Evolutionary conservation across 805 yeast genomes (phyloP), one percentile per base, ranked within the genome.

Genomic region (Yamadazyma laniorum): DNA sequence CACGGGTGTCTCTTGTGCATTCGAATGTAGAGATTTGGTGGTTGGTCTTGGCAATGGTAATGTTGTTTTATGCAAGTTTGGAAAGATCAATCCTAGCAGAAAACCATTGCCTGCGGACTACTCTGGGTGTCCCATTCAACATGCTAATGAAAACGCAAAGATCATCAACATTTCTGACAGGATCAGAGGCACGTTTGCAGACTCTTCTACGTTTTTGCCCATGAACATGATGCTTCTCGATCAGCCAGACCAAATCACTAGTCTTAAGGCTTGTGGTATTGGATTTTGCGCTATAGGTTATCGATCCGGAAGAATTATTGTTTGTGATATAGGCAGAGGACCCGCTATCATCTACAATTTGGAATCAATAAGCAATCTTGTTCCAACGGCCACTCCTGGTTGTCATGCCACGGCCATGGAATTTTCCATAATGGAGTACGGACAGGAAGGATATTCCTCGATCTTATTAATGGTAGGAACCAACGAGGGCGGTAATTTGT

Each of bases 231-330:
- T 68, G 38, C 53, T 48, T 18, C 27, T 59, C 2, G 49, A 49
- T 12, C 78, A 80, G 0, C 55, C 55, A 3, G 67, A 65, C 18
- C 42, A 46, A 22, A 80, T 85, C 7, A 67, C 90, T 0, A 75
- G 85, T 1, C 44, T 90, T 34, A 70, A 74, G 38, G 75, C 85
- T 57, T 81, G 90, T 43, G 75, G 82, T 45, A 70, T 88, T 34
- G 96, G 96, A 0, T 90, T 93, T 63, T 85, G 84, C 6, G 93
- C 85, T 0, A 67, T 86, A 29, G 95, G 85, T 1, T 88, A 84
- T 56, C 74, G 73, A 32, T 73, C 80, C 11, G 97, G 98, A n/a
- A 71, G 78, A 25, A 44, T 91, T 13, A 61, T 82, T 2, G 79
- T 91, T 0, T 64, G 90, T 42, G 97, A 91, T 61, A 54, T 65